Evolutionary conservation across 768 basidiomycete genomes (phyloP), one percentile per base, ranked within the genome.

Genomic region (Pleurotus sapidus): DNA sequence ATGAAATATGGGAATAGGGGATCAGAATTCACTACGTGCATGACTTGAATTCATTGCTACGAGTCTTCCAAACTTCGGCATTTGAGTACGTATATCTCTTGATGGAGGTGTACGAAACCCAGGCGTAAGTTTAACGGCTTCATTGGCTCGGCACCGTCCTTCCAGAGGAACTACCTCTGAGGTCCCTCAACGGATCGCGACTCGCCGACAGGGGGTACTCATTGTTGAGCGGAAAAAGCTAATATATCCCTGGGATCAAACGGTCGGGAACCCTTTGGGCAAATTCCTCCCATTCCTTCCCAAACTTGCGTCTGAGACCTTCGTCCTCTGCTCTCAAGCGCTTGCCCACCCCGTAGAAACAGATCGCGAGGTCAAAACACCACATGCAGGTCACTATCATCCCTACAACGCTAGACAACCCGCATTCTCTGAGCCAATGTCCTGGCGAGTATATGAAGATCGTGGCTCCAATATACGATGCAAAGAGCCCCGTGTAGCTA

Each of bases 401-500:
- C 18, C 25, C 39, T 20, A 46, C 61, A 9, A 47, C 34, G 9
- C 30, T 46, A 14, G 46, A 34, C 12, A 57, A 38, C 11, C 60
- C 62, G 15, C 54, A 58, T 25, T 63, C 55, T 23, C 40, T 57
- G 39, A 63, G 34, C 60, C 60, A 63, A 11, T 56, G 55, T n/a
- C 57, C 62, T 1, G 42, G 57, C 18, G 59, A 17, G 49, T 17
- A 49, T 8, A 45, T 20, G 15, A 37, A 23, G 8, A 58, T 15
- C 24, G 39, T 20, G 23, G 18, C 25, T 9, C 39, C 12, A 7
- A 57, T 49, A 14, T 39, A 53, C 27, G 40, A 20, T 9, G 39
- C 51, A 20, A 60, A 49, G 6, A 55, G 17, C 14, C 46, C 62
- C 4, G 62, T 57, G 38, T 69, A 69, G 24, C 63, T 57, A 42